Conservation (phyloP, 139 green algal species). For the Volvox reticuliferus region DNA sequence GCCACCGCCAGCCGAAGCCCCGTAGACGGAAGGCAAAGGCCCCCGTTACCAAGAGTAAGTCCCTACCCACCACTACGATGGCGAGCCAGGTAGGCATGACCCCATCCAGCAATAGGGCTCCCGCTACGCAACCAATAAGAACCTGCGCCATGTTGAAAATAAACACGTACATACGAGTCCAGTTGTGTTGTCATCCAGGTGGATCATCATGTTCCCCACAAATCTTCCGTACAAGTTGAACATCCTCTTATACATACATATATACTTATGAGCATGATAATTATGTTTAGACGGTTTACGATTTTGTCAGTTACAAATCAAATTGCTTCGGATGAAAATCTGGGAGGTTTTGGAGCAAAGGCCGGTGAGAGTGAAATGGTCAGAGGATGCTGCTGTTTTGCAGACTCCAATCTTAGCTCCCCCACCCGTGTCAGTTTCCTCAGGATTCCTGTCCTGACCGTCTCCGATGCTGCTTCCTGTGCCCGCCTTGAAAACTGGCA, state of each 20-base stretch:
- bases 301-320: not conserved
- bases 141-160: conserved; percentile 22
- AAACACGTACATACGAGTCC: not conserved
- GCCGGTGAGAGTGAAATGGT: not conserved
- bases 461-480: not conserved
- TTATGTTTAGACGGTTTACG: not conserved
- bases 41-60: conserved; percentile 75
- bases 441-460: not conserved
- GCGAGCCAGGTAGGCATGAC: conserved; percentile 73
- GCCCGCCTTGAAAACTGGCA: no score
- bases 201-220: not conserved
- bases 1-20: conserved; percentile 71
- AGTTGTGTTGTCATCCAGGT: no score
- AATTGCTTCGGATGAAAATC: not conserved
- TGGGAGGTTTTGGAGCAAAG: not conserved
- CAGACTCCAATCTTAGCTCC: not conserved
- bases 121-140: conserved; percentile 66
- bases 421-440: not conserved
- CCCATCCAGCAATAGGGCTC: conserved; percentile 72
- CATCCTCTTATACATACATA: not conserved
- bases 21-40: conserved; percentile 60
- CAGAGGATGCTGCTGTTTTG: not conserved
- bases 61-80: conserved; percentile 78
- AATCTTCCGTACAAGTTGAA: not conserved
- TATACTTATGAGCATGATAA: not conserved